Percentiles rank a stretch among this genome's conserved stretches.
phyloP scores from a whole-genome alignment of 2,329 filamentous ascomycete genomes.

The Hypoxylon sp. region DNA sequence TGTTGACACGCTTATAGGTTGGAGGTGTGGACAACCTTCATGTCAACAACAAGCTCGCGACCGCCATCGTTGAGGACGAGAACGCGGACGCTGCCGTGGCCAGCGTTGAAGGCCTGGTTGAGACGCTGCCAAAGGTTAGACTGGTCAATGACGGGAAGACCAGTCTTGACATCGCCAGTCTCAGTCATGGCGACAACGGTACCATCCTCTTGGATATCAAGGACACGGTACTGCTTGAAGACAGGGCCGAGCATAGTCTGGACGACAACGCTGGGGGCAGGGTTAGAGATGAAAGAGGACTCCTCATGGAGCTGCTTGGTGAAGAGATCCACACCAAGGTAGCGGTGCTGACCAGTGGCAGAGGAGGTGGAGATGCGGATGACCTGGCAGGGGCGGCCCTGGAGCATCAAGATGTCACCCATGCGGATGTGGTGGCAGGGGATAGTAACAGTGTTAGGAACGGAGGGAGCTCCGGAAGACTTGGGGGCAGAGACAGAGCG shows the following conservation, averaged over 20 bases:
- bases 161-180: conserved; percentile 98
- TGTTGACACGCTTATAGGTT: conserved; percentile 66
- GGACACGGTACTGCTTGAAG: conserved; percentile 99
- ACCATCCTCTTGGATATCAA: conserved; percentile 93
- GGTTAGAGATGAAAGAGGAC: conserved; percentile 97
- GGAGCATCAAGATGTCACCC: conserved; percentile 97
- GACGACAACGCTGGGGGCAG: conserved; percentile 94
- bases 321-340: conserved; percentile 99
- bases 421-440: conserved; percentile 99
- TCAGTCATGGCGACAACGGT: conserved; percentile 96
- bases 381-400: conserved; percentile 99
- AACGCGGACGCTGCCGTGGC: conserved; percentile 93
- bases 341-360: conserved; percentile 99
- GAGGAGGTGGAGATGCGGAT: conserved; percentile 99
- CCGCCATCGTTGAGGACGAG: conserved; percentile 95
- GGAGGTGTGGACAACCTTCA: conserved; percentile 95
- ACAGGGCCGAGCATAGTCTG: conserved; percentile 99
- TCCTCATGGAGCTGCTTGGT: conserved; percentile 99
- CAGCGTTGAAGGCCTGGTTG: conserved; percentile 86
- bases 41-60: conserved; percentile 96
- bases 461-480: conserved; percentile 47
- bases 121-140: conserved; percentile 88
- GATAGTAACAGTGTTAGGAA: conserved; percentile 93
- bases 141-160: conserved; percentile 93
- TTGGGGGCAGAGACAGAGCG: conserved; percentile 55